A percentile compares a stretch with the other conserved stretches of the same genome.
These are phyloP conservation scores for Apophysomyces variabilis DNA, from an alignment of 371 early-diverging fungal species.

Conservation along the genomic window DNA sequence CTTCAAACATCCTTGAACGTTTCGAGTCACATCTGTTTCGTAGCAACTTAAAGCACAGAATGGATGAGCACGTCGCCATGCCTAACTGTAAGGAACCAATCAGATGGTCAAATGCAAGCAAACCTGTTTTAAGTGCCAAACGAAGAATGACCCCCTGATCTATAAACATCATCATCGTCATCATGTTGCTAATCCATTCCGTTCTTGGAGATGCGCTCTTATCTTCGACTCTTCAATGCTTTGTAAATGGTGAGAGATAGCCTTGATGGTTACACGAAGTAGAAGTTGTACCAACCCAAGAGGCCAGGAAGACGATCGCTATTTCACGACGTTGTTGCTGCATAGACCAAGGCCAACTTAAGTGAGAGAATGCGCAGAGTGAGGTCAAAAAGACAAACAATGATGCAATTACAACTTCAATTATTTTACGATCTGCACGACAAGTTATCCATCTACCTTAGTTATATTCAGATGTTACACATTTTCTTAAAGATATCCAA, in stretches of 20 bases:
- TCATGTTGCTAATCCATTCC: slow-evolving; percentile 9
- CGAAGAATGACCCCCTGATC: slow-evolving; percentile 12
- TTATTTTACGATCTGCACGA: neutral
- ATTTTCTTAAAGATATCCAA: neutral
- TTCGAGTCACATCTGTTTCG: slow-evolving; percentile 11
- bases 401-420: slow-evolving; percentile 5
- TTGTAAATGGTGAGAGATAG: neutral
- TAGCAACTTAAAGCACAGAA: neutral
- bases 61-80: neutral
- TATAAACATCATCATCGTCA: slow-evolving; percentile 9
- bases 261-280: neutral
- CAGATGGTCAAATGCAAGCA: neutral
- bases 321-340: neutral
- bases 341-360: neutral
- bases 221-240: neutral
- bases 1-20: neutral
- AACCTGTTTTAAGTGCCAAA: slow-evolving; percentile 7
- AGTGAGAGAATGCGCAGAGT: neutral
- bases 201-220: neutral
- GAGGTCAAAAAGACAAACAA: slow-evolving; percentile 12
- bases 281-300: neutral
- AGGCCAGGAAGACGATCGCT: too few relatives aligned
- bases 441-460: neutral
- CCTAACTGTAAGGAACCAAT: neutral
- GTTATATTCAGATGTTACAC: slow-evolving; percentile 5